A percentile compares a stretch with the other conserved stretches of the same genome.
Evolutionary conservation across 2,329 filamentous ascomycete species (phyloP).

Genomic region (Neonectria magnoliae): DNA sequence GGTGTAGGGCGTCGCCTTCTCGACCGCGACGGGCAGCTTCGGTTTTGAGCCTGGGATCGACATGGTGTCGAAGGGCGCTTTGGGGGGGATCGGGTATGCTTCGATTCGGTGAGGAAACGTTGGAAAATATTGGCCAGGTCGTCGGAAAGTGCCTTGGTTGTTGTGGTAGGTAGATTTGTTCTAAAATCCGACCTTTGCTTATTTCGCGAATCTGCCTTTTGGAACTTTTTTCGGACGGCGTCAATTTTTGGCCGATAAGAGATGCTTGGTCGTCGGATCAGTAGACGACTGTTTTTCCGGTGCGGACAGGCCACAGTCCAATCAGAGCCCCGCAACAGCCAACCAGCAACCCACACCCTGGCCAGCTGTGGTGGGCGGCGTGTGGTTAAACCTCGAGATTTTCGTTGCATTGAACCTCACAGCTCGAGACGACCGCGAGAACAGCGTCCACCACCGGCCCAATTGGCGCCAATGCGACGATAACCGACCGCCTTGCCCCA

Average conservation of each 20-base stretch:
- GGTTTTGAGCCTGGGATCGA: conserved; percentile 51
- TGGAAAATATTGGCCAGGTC: neutral
- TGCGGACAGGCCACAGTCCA: conserved; percentile 16
- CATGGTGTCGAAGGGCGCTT: conserved; percentile 40
- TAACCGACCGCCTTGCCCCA: conserved; percentile 22
- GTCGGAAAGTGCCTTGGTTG: neutral
- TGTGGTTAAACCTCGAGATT: conserved; percentile 43
- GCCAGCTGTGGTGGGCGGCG: conserved; percentile 31
- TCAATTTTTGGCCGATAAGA: conserved; percentile 44
- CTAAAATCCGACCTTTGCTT: conserved; percentile 19
- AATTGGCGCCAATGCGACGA: conserved; percentile 45
- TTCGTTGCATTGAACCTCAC: conserved; percentile 42
- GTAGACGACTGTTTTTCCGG: conserved; percentile 40
- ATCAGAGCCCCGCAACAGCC: conserved; percentile 18
- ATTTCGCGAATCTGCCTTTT: conserved; percentile 19
- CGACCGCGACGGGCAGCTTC: conserved; percentile 71
- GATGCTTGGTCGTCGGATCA: conserved; percentile 37
- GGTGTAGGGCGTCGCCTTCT: conserved; percentile 88
- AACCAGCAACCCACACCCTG: conserved; percentile 8
- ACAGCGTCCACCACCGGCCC: conserved; percentile 39
- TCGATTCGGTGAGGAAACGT: neutral
- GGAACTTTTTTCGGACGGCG: conserved; percentile 38
- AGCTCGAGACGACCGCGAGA: conserved; percentile 39
- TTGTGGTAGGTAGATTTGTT: neutral
- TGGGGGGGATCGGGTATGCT: neutral